Evolutionary conservation across 2,329 filamentous ascomycete species (phyloP), one percentile per base, ranked within the genome.

Genomic region (Camptophora hylomeconis): DNA sequence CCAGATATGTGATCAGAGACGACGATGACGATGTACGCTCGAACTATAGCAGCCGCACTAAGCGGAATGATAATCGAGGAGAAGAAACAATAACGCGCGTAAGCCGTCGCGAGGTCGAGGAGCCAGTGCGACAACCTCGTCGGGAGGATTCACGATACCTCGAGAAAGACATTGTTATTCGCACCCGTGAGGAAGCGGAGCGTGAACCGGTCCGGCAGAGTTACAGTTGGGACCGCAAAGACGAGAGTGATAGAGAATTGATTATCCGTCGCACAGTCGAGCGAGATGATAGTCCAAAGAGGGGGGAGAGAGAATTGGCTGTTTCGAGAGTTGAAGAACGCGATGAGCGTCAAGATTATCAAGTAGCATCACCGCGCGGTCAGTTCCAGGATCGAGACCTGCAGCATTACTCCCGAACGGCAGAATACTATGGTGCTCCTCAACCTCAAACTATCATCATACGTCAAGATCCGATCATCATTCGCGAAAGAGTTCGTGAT

Each of bases 391-490:
- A 38, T 17, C 28, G 40, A 10, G 59, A 63, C 33, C 50, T 67
- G 15, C 60, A 64, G 44, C 55, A 53, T 28, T 68, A 68, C 45
- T 63, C 61, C 35, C 60, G 61, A 39, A 64, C 62, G 31, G 60
- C 63, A 27, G 67, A 71, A 38, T 60, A 59, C 42, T 69, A 61
- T 44, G 54, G 54, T 32, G 58, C 58, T 30, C 61, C 61, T 5
- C 52, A 51, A 39, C 52, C 56, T 28, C 53, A 54, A 40, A 56
- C 59, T 26, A 58, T 62, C 45, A 59, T 70, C 47, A 64, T 70
- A 47, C 60, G 60, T 36, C 57, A 65, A 37, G 58, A 65, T 42
- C 61, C 63, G 37, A 65, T 73, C 52, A 69, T 72, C 38, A 60
- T 69, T 44, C 57, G 63, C 38, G 61, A 69, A 51, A 59, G 51